Evolutionary conservation across 1,284 basidiomycete genomes (phyloP), one percentile per base, ranked within the genome.

Genomic region (Tilletia indica): DNA sequence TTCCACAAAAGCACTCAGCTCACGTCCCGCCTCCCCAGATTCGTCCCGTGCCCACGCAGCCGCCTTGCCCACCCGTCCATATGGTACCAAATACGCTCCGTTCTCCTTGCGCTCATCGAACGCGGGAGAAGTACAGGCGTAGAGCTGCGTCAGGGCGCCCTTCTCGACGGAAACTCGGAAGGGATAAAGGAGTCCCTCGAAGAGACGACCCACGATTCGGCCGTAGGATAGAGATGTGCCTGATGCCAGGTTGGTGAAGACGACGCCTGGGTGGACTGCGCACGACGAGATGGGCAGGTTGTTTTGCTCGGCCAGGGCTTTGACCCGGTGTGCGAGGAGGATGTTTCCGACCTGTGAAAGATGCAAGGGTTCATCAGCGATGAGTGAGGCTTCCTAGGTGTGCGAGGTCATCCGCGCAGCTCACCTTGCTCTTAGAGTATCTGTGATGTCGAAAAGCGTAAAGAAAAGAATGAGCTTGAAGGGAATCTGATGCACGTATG

Each of bases 101-200:
- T 78, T 80, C 61, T 76, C 72, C n/a, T 74, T 68, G 4, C 75
- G 71, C 5, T 70, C 48, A 71, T 81, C 80, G 14, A 85, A 78
- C 58, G 84, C 82, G 36, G 76, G 73, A 36, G 78, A 79, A 19
- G 80, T 77, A 11, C 78, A 78, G 2, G 82, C 82, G 69, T 82
- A 85, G 2, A 83, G 74, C 72, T 79, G 80, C 1, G 80, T 84
- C 58, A 77, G 71, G 5, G 83, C 83, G 31, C 84, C 84, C 3
- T 81, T 78, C 19, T 75, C 68, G 0, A 77, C 69, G 19, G 73
- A 68, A 67, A 77, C 78, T 31, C 79, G 47, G 38, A 77, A 69
- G 5, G 75, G 75, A 2, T 71, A 71, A 0, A 68, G 68, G 1
- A 80, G 5, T 9, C 48, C 54, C 68, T 66, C 69, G 39, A 73